These are phyloP conservation scores for Verbascum thapsus DNA, from an alignment of 257 asterid species.

Conservation along the genomic window DNA sequence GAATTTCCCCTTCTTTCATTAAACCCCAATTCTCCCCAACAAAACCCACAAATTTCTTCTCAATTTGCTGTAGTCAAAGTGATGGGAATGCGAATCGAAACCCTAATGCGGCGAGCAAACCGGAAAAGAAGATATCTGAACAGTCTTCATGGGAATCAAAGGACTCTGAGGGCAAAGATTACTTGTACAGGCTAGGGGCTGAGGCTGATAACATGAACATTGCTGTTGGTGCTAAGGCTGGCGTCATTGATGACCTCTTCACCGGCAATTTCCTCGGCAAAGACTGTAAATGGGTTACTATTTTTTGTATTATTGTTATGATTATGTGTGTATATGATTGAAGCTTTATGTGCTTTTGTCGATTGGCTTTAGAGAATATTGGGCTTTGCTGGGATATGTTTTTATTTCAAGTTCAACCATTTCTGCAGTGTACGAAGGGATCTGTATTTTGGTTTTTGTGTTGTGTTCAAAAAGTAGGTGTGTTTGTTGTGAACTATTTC, in stretches of 20 bases:
- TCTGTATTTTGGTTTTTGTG: too few relatives aligned
- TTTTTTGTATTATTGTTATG: constrained; percentile 8
- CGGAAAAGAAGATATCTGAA: constrained; percentile 53
- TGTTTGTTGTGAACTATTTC: too few relatives aligned
- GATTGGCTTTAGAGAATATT: background rate
- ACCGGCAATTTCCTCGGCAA: constrained; percentile 93
- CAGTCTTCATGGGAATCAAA: constrained; percentile 94
- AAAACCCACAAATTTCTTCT: constrained; percentile 31
- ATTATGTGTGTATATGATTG: background rate
- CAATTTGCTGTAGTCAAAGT: constrained; percentile 38
- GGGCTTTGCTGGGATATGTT: too few relatives aligned
- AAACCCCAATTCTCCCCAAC: constrained; percentile 35
- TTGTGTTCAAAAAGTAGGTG: too few relatives aligned
- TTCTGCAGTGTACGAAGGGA: too few relatives aligned
- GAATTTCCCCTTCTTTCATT: constrained; percentile 40
- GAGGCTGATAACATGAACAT: constrained; percentile 97
- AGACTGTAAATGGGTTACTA: constrained; percentile 57
- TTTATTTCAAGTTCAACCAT: too few relatives aligned
- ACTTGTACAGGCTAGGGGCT: constrained; percentile 80
- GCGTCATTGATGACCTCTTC: constrained; percentile 85
- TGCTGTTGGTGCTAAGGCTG: constrained; percentile 93
- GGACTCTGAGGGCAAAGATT: constrained; percentile 87
- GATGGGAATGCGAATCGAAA: constrained; percentile 36
- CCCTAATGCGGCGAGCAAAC: constrained; percentile 33
- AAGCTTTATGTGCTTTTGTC: background rate